phyloP scores from a whole-genome alignment of 371 early-diverging fungal genomes.

The Mortierella sp. region DNA sequence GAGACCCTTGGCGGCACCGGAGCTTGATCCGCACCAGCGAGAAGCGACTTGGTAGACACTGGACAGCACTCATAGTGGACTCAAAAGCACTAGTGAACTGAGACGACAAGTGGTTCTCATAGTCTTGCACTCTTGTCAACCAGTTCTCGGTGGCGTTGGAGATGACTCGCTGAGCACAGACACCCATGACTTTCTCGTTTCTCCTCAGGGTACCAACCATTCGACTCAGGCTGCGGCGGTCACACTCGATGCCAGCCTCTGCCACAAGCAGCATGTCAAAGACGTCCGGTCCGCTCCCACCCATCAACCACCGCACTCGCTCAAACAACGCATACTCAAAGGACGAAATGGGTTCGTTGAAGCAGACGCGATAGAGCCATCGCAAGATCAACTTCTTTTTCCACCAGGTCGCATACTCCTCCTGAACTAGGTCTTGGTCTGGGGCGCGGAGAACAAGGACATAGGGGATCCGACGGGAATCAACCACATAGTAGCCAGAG shows the following conservation, averaged over 20 bases:
- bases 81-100: conserved; percentile 93
- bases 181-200: conserved; percentile 82
- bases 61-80: conserved; percentile 91
- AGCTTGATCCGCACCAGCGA: conserved; percentile 90
- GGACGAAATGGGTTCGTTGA: conserved; percentile 91
- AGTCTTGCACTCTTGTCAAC: conserved; percentile 94
- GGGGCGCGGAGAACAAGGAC: conserved; percentile 93
- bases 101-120: conserved; percentile 94
- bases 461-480: conserved; percentile 79
- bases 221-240: conserved; percentile 73
- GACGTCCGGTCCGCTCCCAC: conserved; percentile 81
- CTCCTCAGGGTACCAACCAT: conserved; percentile 79
- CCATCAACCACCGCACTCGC: conserved; percentile 81
- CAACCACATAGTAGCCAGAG: conserved; percentile 88
- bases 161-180: conserved; percentile 84
- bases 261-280: conserved; percentile 94
- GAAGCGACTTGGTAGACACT: conserved; percentile 95
- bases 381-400: conserved; percentile 97
- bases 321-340: conserved; percentile 93
- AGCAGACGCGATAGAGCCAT: conserved; percentile 91
- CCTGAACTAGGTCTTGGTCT: conserved; percentile 65
- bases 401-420: conserved; percentile 95
- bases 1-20: conserved; percentile 64
- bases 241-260: conserved; percentile 91
- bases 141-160: conserved; percentile 79